These are phyloP conservation scores for Podospora comata DNA, from an alignment of 495 filamentous ascomycete species.

Conservation along the genomic window DNA sequence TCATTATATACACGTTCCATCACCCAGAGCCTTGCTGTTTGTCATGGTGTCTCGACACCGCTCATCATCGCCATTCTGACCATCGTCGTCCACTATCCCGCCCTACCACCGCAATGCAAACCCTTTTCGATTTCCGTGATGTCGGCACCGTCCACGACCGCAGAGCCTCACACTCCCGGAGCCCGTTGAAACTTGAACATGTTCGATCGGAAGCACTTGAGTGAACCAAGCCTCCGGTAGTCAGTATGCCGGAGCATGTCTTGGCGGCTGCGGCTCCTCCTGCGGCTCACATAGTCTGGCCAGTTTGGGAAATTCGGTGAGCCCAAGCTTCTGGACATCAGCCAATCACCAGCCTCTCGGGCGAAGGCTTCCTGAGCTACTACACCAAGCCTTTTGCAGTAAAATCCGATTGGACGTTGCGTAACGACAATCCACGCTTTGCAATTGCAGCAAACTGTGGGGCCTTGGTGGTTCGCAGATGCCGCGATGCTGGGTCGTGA, in stretches of 20 bases:
- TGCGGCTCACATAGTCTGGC: background rate
- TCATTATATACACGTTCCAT: conserved; percentile 9
- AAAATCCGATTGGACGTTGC: background rate
- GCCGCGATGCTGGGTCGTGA: background rate
- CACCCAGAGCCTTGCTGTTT: background rate
- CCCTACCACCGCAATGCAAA: background rate
- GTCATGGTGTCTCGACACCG: background rate
- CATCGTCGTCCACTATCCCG: conserved; percentile 1
- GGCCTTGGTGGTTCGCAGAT: background rate
- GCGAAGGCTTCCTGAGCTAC: background rate
- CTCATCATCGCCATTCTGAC: conserved; percentile 1
- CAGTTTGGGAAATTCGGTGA: background rate
- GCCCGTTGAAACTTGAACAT: conserved; percentile 5
- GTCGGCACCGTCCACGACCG: background rate
- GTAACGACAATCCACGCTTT: background rate
- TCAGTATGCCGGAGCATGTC: background rate
- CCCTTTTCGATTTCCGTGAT: background rate
- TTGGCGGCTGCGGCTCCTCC: background rate
- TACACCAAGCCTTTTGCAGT: background rate
- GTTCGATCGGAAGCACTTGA: background rate
- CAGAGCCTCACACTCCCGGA: conserved; percentile 2
- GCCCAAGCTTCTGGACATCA: background rate
- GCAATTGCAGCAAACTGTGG: background rate
- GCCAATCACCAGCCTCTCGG: background rate
- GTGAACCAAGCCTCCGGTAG: conserved; percentile 3